phyloP scores from a whole-genome alignment of 495 filamentous ascomycete species.

The Talaromyces thailandensis region DNA sequence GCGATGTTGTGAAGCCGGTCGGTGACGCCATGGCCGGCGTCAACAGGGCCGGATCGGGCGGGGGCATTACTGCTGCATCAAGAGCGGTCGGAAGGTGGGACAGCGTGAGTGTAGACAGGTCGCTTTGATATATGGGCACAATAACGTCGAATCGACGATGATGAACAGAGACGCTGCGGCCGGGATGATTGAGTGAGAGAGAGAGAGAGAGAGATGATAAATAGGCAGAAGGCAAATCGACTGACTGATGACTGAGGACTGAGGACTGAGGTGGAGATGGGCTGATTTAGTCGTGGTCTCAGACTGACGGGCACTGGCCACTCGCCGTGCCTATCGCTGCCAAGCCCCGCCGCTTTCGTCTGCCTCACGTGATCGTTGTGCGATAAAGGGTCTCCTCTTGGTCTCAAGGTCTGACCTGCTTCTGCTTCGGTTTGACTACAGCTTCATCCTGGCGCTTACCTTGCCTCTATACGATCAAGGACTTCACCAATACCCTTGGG shows the following conservation, averaged over 20 bases:
- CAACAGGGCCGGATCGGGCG: constrained; percentile 6
- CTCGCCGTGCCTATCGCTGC: not conserved
- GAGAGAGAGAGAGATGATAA: not conserved
- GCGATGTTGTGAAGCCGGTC: constrained; percentile 14
- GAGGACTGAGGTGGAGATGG: not conserved
- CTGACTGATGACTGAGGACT: not conserved
- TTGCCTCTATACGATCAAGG: not conserved
- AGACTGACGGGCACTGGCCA: not conserved
- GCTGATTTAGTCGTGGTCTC: not conserved
- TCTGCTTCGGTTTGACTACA: not conserved
- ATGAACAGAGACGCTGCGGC: not conserved
- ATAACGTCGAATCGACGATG: not conserved
- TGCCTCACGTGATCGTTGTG: not conserved
- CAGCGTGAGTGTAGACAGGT: not conserved
- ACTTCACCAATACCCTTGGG: too few relatives aligned
- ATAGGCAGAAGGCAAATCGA: not conserved
- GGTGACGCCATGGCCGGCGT: constrained; percentile 19
- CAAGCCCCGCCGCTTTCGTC: not conserved
- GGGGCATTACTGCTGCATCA: constrained; percentile 7
- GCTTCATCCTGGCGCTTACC: not conserved
- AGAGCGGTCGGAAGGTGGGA: not conserved
- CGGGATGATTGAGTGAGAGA: not conserved
- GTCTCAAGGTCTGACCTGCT: too few relatives aligned
- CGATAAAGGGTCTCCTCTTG: too few relatives aligned
- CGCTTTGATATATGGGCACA: not conserved